A percentile compares a stretch with the other conserved stretches of the same genome.
Conservation (phyloP, 768 basidiomycete genomes). For the Suillus subaureus region DNA sequence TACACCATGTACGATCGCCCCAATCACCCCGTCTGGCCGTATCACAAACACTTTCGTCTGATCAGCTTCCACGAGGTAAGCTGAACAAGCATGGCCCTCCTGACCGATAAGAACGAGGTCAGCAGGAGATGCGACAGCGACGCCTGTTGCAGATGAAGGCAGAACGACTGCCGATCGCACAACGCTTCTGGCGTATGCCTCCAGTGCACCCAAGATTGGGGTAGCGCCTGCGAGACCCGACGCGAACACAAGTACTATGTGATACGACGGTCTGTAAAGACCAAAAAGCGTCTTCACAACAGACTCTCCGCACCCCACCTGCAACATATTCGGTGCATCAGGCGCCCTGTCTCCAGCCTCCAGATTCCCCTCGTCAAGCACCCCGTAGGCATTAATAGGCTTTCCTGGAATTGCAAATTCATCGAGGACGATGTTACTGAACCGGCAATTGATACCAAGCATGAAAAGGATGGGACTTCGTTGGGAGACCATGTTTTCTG, state of each 20-base stretch:
- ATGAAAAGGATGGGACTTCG: slow-evolving; percentile 29
- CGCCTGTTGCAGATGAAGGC: not conserved
- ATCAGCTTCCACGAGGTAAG: slow-evolving; percentile 35
- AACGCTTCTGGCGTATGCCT: not conserved
- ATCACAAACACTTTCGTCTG: slow-evolving; percentile 35
- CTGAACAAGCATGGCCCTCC: slow-evolving; percentile 36
- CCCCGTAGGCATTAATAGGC: slow-evolving; percentile 9
- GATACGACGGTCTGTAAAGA: slow-evolving; percentile 25
- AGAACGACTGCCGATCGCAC: slow-evolving; percentile 11
- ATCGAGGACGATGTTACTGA: slow-evolving; percentile 14
- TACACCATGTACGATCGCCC: slow-evolving; percentile 29
- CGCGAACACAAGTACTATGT: slow-evolving; percentile 13
- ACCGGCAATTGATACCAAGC: slow-evolving; percentile 29
- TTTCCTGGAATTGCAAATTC: slow-evolving; percentile 3
- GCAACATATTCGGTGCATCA: slow-evolving; percentile 20
- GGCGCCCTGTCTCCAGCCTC: slow-evolving; percentile 15
- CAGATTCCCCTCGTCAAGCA: slow-evolving; percentile 14
- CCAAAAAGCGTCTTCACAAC: slow-evolving; percentile 27
- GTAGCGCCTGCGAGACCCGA: slow-evolving; percentile 12
- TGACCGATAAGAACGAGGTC: slow-evolving; percentile 37
- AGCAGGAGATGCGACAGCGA: slow-evolving; percentile 11
- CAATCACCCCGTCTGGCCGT: slow-evolving; percentile 23
- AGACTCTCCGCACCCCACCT: slow-evolving; percentile 8
- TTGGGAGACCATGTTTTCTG: slow-evolving; percentile 5
- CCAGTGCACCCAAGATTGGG: not conserved